A percentile compares a stretch with the other conserved stretches of the same genome.
Conservation (phyloP, 306 rosid species). For the Glycine latifolia region DNA sequence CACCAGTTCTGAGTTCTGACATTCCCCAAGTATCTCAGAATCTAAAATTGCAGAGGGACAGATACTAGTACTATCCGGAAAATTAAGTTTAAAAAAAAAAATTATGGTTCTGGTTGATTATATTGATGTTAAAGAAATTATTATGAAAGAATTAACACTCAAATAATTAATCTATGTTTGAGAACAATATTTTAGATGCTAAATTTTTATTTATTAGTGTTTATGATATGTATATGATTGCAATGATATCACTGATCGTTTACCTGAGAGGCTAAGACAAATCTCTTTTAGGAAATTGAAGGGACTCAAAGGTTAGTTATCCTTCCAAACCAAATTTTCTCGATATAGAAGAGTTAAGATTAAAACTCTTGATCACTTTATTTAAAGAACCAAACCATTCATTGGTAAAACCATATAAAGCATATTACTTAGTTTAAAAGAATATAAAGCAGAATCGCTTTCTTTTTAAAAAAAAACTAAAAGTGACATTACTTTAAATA, state of each 20-base stretch:
- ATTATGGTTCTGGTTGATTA: not conserved
- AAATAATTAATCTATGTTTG: not conserved
- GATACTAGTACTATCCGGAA: not conserved
- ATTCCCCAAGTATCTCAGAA: conserved; percentile 27
- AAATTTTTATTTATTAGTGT: not conserved
- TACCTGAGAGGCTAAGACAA: too few species aligned
- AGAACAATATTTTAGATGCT: not conserved
- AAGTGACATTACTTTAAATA: not conserved
- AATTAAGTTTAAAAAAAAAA: too few species aligned
- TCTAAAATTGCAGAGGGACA: conserved; percentile 1
- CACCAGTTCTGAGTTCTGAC: conserved; percentile 12
- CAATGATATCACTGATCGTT: too few species aligned
- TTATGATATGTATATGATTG: too few species aligned
- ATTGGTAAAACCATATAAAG: too few species aligned
- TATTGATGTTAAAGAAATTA: not conserved
- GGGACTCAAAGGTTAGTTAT: too few species aligned
- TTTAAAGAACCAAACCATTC: too few species aligned
- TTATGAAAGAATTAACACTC: not conserved
- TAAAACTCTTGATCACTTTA: too few species aligned
- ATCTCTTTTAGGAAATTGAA: too few species aligned
- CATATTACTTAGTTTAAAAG: not conserved
- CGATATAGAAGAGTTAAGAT: too few species aligned
- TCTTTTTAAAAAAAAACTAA: not conserved
- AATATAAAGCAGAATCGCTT: not conserved
- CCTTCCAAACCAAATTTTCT: too few species aligned